Evolutionary conservation across 2,329 filamentous ascomycete species (phyloP), one percentile per base, ranked within the genome.

Genomic region (Graphium sp.): DNA sequence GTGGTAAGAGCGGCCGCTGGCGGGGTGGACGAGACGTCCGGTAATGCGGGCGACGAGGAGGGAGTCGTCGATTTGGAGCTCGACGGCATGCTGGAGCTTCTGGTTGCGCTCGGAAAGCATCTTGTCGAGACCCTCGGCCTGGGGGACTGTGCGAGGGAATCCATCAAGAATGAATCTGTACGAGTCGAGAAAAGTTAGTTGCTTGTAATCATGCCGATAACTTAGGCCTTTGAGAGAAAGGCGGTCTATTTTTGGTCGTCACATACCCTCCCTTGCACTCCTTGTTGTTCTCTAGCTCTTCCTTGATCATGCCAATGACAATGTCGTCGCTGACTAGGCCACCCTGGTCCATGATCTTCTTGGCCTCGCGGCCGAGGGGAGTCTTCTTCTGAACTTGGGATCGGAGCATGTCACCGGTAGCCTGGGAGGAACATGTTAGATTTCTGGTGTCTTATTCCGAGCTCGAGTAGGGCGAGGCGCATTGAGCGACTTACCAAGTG

Each of bases 321-420:
- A 98, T 98, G 52, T 95, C 87, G 56, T 98, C 89, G 55, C 84
- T 92, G 53, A 98, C 89, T 34, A 98, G 74, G 42, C 87, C 87
- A 45, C 89, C 89, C 53, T 87, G 79, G 51, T 98, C 89, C 89
- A 98, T 98, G 56, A 98, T 98, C 74, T 95, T 95, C 76, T 98
- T 98, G 41, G 89, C 89, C 64, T 94, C 84, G 50, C 80, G 73
- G 43, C 89, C 89, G 39, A 98, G 74, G 34, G 80, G 59, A 33
- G 89, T 98, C 74, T 95, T 94, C 62, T 92, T 91, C 40, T 87
- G 80, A 49, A 98, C 89, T 58, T 98, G 89, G 41, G 85, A 92
- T 48, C 89, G 84, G 48, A 98, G 72, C 89, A 98, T 98, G 59
- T 98, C 89, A 53, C 89, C 89, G 34, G 89, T 98, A 38, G 89